Evolutionary conservation across 495 filamentous ascomycete species (phyloP), one percentile per base, ranked within the genome.

Genomic region (Penicillium flavigenum): DNA sequence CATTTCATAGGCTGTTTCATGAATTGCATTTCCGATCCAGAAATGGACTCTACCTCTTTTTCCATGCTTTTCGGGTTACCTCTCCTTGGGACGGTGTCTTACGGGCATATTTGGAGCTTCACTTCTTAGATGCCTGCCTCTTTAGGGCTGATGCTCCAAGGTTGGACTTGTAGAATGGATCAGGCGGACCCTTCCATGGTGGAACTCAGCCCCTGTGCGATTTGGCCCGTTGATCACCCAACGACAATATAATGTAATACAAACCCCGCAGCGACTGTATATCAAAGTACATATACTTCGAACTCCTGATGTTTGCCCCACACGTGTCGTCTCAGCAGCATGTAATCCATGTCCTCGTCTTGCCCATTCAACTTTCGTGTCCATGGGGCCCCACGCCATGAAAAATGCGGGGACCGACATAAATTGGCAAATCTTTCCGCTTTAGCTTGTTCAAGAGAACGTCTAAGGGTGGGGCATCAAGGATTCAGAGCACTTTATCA

Each of bases 1-100:
- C 59, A 42, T 67, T 47, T 67, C 59, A 69, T 69, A 67, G 66
- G 64, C 66, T 66, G 56, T 63, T 65, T 55, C 66, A 64, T 69
- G 66, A 60, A 66, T 60, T 63, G 54, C 61, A 64, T 69, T 69
- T 67, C 64, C 64, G 59, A 67, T 63, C 64, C 64, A 62, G 61
- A 47, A 67, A 64, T 64, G 59, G 59, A 64, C 32, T 62, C 47
- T 61, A 22, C 53, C 45, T 55, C 53, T 55, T 38, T 27, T 39
- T 16, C 44, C 43, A 53, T 42, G 20, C 26, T 53, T 46, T 38
- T n/a, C 20, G 42, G 41, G 36, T 36, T 29, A 9, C 19, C 20
- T 41, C 9, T 7, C n/a, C 6, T n/a, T 29, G 42, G 29, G 9
- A 16, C n/a, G 11, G 31, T 22, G 24, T n/a, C 12, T 29, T 27